Evolutionary conservation across 768 basidiomycete species (phyloP), one percentile per base, ranked within the genome.

Genomic region (Baorangia bicolor): DNA sequence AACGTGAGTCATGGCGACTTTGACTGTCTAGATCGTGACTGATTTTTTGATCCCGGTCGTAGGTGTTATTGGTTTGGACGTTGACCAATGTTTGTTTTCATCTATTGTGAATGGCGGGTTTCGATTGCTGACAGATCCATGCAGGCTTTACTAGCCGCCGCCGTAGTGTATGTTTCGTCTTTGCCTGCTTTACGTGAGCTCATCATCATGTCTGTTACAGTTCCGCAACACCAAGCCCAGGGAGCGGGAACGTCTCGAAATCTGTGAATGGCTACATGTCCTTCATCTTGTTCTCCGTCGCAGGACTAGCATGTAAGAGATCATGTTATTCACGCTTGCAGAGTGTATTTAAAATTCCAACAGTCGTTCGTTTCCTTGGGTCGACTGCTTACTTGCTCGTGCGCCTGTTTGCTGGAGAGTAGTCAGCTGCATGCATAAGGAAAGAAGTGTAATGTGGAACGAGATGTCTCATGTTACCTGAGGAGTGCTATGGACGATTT

Each of bases 331-430:
- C 27, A 39, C 13, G 27, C 14, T 27, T 51, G 34, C 18, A 12
- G 16, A 2, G 8, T 27, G 50, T 43, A 16, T n/a, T 37, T 2
- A 28, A n/a, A 42, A 28, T 25, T 31, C 28, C 0, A 44, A 35
- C 58, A 95, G 92, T 93, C 47, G 77, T 95, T 47, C 86, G 94
- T 9, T 96, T 96, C 68, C 62, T 90, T 5, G 94, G 94, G 1
- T 87, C 87, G 12, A 83, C 90, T 48, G 73, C 77, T 34, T 96
- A 98, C 65, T 85, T 98, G 81, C 66, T 94, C 48, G 77, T 97
- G 21, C 84, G 94, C 16, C 66, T 97, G 53, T 94, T 97, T 69
- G 90, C 90, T 27, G 92, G 94, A 59, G 94, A 95, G 76, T 96
- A 58, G 31, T 23, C 37, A 10, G 6, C 6, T 23, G 25, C 13